These are phyloP conservation scores for Botrytis hyacinthi DNA, from an alignment of 2,329 filamentous ascomycete species.

Conservation along the genomic window DNA sequence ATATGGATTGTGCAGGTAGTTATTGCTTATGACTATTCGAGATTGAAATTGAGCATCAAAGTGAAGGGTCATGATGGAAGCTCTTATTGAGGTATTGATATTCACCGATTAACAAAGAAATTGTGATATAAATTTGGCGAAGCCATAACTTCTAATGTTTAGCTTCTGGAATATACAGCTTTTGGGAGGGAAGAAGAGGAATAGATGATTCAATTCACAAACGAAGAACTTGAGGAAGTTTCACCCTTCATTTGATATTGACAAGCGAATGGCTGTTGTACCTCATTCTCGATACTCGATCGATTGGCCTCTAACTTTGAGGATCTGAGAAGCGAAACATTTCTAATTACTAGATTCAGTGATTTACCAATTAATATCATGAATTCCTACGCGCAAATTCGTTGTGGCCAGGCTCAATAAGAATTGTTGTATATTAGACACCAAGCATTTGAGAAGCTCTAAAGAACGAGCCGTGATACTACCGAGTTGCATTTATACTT, in stretches of 20 bases:
- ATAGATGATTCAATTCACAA: neutral
- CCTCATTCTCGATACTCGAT: neutral
- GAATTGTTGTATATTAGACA: neutral
- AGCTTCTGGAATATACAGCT: rapidly evolving
- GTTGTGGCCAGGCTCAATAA: rapidly evolving
- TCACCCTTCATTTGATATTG: neutral
- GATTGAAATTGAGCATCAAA: neutral
- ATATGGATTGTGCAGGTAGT: neutral
- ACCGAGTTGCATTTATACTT: neutral
- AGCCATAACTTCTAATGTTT: neutral
- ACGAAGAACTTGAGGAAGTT: neutral
- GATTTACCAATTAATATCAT: neutral
- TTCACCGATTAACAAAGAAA: neutral
- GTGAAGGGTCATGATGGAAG: too few relatives aligned
- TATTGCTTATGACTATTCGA: neutral
- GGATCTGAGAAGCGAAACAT: neutral
- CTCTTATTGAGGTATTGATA: too few relatives aligned
- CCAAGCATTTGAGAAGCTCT: neutral
- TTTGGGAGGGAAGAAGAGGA: neutral
- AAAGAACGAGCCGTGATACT: neutral
- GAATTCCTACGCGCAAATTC: neutral
- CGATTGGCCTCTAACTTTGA: neutral
- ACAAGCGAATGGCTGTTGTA: neutral
- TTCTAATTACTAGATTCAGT: neutral
- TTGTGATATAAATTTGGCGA: neutral